phyloP scores from a whole-genome alignment of 2,329 filamentous ascomycete genomes.

The Fusarium sp. region DNA sequence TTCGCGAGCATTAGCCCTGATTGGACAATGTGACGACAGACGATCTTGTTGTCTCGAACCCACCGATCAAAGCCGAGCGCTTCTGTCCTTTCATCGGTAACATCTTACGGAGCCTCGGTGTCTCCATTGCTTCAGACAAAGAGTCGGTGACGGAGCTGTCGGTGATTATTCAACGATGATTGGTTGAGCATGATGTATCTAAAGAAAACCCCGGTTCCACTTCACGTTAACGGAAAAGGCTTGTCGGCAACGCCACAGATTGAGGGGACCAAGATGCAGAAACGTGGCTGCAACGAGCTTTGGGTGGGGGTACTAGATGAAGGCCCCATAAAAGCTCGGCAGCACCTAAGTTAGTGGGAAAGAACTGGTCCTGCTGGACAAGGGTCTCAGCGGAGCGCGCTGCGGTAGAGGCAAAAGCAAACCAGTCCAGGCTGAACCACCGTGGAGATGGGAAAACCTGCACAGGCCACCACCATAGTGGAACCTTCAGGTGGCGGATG shows the following conservation, averaged over 20 bases:
- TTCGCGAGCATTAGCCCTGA: conserved; percentile 22
- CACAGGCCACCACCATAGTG: conserved; percentile 25
- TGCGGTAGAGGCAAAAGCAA: conserved; percentile 24
- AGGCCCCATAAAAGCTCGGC: conserved; percentile 27
- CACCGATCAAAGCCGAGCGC: conserved; percentile 20
- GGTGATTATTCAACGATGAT: conserved; percentile 6
- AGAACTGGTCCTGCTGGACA: conserved; percentile 8
- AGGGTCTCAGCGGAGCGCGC: conserved; percentile 41
- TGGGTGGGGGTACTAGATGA: background rate
- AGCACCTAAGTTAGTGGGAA: conserved; percentile 31
- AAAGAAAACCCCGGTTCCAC: conserved; percentile 19
- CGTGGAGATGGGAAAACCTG: conserved; percentile 25
- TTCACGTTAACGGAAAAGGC: conserved; percentile 21
- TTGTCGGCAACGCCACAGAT: conserved; percentile 38
- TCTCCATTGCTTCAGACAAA: conserved; percentile 15
- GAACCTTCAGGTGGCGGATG: conserved; percentile 23
- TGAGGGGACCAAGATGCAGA: conserved; percentile 25
- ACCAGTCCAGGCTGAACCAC: conserved; percentile 23
- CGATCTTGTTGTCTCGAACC: conserved; percentile 34
- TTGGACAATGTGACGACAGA: conserved; percentile 13
- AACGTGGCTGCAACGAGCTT: conserved; percentile 47
- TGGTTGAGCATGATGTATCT: conserved; percentile 14
- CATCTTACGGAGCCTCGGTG: conserved; percentile 2
- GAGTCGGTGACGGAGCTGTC: conserved; percentile 31
- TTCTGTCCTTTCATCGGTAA: conserved; percentile 10